A percentile compares a stretch with the other conserved stretches of the same genome.
Evolutionary conservation across 352 stramenopile species (phyloP).

Genomic region (Globisporangium polare): DNA sequence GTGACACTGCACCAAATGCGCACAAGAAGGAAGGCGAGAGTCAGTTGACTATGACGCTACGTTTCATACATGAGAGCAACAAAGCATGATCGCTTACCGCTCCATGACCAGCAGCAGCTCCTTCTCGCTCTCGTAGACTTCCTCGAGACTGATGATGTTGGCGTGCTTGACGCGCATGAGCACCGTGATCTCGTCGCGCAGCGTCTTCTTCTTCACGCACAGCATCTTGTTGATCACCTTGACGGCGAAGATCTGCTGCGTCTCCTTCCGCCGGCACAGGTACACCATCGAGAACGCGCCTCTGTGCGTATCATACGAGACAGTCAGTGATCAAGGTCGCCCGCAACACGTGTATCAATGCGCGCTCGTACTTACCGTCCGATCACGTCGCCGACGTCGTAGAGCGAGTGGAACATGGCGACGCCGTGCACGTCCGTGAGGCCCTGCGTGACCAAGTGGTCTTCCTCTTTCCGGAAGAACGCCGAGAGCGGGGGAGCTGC

Average conservation of each 20-base stretch:
- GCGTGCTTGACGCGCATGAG: slow-evolving; percentile 81
- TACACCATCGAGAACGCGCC: slow-evolving; percentile 86
- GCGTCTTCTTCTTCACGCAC: slow-evolving; percentile 83
- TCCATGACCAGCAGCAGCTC: slow-evolving; percentile 88
- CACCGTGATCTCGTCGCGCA: slow-evolving; percentile 86
- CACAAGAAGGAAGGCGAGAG: neutral
- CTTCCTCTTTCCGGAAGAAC: slow-evolving; percentile 87
- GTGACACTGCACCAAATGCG: slow-evolving; percentile 50
- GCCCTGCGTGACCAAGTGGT: slow-evolving; percentile 78
- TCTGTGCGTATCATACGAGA: slow-evolving; percentile 14
- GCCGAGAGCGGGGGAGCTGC: slow-evolving; percentile 77
- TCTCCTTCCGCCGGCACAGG: slow-evolving; percentile 75
- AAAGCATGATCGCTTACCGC: slow-evolving; percentile 28
- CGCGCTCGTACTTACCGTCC: slow-evolving; percentile 32
- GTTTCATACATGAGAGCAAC: neutral
- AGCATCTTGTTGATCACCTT: slow-evolving; percentile 89
- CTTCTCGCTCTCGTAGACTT: slow-evolving; percentile 85
- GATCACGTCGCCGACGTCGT: slow-evolving; percentile 85
- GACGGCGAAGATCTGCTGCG: slow-evolving; percentile 77
- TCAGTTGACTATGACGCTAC: neutral
- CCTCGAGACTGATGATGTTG: slow-evolving; percentile 86
- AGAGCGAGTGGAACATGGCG: slow-evolving; percentile 88
- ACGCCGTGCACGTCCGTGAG: slow-evolving; percentile 76
- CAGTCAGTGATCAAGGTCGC: neutral
- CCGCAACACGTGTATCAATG: neutral